phyloP scores from a whole-genome alignment of 768 basidiomycete species.

The Megacollybia marginata region DNA sequence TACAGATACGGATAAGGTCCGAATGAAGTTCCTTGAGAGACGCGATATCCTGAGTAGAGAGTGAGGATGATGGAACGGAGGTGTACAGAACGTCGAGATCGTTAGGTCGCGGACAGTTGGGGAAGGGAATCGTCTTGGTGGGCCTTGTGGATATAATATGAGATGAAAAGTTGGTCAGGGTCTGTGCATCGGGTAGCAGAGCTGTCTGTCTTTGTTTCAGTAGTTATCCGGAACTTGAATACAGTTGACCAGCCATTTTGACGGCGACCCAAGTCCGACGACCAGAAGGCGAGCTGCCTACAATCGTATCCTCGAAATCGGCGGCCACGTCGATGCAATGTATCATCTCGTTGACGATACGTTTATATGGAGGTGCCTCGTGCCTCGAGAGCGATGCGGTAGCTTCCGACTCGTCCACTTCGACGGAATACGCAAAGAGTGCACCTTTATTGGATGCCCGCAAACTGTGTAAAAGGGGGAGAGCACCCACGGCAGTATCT shows the following conservation, averaged over 20 bases:
- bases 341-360: constrained; percentile 69
- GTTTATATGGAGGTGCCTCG: constrained; percentile 39
- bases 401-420: constrained; percentile 62
- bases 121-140: constrained; percentile 43
- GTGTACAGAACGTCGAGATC: constrained; percentile 49
- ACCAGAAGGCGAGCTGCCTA: constrained; percentile 17
- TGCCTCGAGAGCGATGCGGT: constrained; percentile 19
- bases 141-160: constrained; percentile 42
- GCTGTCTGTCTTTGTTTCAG: constrained; percentile 43
- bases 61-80: constrained; percentile 7
- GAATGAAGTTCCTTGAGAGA: constrained; percentile 54
- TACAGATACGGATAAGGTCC: constrained; percentile 59
- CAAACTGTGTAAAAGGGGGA: constrained; percentile 57
- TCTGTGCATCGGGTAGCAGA: constrained; percentile 52
- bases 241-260: constrained; percentile 53
- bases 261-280: constrained; percentile 79
- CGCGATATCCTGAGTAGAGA: constrained; percentile 50
- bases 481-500: constrained; percentile 63
- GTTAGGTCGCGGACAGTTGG: constrained; percentile 53
- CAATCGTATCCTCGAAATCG: constrained; percentile 60
- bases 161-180: constrained; percentile 56
- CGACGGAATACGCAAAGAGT: constrained; percentile 79
- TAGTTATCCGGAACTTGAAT: constrained; percentile 2
- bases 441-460: constrained; percentile 65
- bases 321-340: constrained; percentile 72